Conservation (phyloP, 2,329 filamentous ascomycete genomes). For the Alternaria viburni region DNA sequence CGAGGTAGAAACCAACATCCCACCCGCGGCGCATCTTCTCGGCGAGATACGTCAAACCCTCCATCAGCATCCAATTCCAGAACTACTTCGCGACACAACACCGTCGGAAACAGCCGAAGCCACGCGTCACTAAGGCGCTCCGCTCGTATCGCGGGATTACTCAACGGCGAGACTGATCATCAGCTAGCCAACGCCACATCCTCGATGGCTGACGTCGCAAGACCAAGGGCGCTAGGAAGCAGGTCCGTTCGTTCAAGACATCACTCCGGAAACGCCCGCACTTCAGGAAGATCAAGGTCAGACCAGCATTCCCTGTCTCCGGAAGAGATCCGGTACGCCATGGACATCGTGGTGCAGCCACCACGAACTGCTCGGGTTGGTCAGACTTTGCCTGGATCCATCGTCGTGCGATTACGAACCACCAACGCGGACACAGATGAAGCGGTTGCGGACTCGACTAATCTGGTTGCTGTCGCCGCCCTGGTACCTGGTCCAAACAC, state of each 20-base stretch:
- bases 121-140: slow-evolving; percentile 40
- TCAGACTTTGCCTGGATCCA: slow-evolving; percentile 37
- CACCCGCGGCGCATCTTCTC: slow-evolving; percentile 32
- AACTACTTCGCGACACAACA: slow-evolving; percentile 20
- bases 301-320: slow-evolving; percentile 30
- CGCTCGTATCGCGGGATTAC: slow-evolving; percentile 39
- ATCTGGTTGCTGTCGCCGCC: slow-evolving; percentile 43
- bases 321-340: slow-evolving; percentile 44
- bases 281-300: slow-evolving; percentile 32
- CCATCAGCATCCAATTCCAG: slow-evolving; percentile 15
- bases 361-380: slow-evolving; percentile 42
- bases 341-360: slow-evolving; percentile 49
- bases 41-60: slow-evolving; percentile 33
- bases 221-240: slow-evolving; percentile 41
- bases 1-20: slow-evolving; percentile 44
- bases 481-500: slow-evolving; percentile 39
- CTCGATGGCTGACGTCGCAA: slow-evolving; percentile 48
- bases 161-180: slow-evolving; percentile 33
- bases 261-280: slow-evolving; percentile 29
- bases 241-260: slow-evolving; percentile 40
- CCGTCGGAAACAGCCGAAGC: slow-evolving; percentile 23
- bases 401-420: slow-evolving; percentile 44
- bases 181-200: slow-evolving; percentile 21
- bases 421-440: slow-evolving; percentile 41
- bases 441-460: slow-evolving; percentile 41